These are phyloP conservation scores for Erodium trifolium DNA, from an alignment of 441 rosid genomes.

Conservation along the genomic window DNA sequence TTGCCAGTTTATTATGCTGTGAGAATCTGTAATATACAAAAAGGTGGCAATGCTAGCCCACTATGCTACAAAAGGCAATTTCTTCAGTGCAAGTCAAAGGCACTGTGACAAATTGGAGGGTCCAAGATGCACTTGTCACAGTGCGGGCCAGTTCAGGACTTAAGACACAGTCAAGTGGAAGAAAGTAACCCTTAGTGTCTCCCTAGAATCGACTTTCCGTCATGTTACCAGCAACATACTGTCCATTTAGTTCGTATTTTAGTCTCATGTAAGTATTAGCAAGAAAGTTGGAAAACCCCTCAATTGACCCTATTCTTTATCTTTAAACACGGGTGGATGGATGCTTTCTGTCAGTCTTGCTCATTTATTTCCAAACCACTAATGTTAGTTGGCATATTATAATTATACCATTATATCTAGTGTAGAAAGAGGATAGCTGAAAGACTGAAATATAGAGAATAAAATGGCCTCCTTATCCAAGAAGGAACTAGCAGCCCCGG, in stretches of 20 bases:
- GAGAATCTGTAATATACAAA: constrained; percentile 4
- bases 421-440: neutral
- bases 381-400: constrained; percentile 1
- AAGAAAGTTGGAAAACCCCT: neutral
- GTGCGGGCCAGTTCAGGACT: constrained; percentile 1
- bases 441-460: neutral
- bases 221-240: constrained; percentile 1
- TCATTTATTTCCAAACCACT: neutral
- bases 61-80: constrained; percentile 7
- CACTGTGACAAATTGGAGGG: constrained; percentile 10
- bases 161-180: constrained; percentile 6
- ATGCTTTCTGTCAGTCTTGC: constrained; percentile 6
- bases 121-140: constrained; percentile 9
- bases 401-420: neutral
- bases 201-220: neutral
- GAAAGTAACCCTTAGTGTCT: neutral
- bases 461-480: neutral
- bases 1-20: neutral
- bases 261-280: neutral
- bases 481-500: too few relatives aligned
- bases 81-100: constrained; percentile 8
- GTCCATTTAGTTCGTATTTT: neutral
- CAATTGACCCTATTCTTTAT: neutral
- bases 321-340: constrained; percentile 1
- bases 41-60: constrained; percentile 1